A percentile compares a stretch with the other conserved stretches of the same genome.
Conservation (phyloP, 257 asterid species). For the Fraxinus quadrangulata region DNA sequence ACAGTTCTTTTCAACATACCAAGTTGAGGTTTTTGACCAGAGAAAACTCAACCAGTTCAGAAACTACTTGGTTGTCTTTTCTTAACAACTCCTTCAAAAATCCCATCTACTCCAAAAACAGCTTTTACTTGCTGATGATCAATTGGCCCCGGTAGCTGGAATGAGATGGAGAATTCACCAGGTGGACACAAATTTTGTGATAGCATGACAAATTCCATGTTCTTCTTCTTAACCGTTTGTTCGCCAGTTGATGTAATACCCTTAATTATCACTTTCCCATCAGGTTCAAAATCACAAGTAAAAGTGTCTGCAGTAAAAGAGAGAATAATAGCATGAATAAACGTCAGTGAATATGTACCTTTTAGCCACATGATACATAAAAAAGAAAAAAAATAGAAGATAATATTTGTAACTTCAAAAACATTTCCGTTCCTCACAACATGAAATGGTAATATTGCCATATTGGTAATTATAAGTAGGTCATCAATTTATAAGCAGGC, state of each 20-base stretch:
- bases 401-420: background rate
- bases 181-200: conserved; percentile 45
- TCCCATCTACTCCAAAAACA: conserved; percentile 45
- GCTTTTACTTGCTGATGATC: conserved; percentile 30
- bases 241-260: conserved; percentile 42
- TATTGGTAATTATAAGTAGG: background rate
- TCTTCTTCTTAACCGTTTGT: conserved; percentile 27
- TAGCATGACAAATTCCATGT: conserved; percentile 49
- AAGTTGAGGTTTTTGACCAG: background rate
- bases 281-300: conserved; percentile 42
- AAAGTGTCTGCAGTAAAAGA: conserved; percentile 33
- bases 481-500: background rate
- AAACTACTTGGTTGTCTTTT: conserved; percentile 23
- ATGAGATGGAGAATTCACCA: conserved; percentile 50
- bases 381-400: background rate
- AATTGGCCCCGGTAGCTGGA: conserved; percentile 51
- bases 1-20: background rate
- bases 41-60: background rate
- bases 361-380: background rate
- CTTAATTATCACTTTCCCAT: conserved; percentile 37
- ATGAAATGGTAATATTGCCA: background rate
- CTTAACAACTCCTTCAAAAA: conserved; percentile 47
- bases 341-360: background rate
- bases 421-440: background rate
- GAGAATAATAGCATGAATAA: background rate